phyloP scores from a whole-genome alignment of 345 rosid genomes.

The Syzygium aromaticum region DNA sequence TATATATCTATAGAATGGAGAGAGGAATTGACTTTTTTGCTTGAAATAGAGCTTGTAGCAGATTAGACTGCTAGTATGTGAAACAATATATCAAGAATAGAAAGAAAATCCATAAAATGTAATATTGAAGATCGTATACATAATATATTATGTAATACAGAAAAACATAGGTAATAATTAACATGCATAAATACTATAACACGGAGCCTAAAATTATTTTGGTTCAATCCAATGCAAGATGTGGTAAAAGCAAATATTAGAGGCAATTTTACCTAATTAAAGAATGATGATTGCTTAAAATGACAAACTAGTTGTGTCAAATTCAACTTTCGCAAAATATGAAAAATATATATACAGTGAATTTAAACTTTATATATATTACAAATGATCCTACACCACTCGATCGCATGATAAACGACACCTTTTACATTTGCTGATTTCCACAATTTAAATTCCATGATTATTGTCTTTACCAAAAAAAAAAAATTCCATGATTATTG shows the following conservation, averaged over 20 bases:
- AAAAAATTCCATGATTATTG: too few species aligned
- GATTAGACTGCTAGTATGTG: neutral
- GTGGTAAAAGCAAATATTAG: neutral
- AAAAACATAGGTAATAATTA: neutral
- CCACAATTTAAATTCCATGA: neutral
- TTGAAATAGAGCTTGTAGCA: neutral
- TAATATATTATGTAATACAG: neutral
- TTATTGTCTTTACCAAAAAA: too few species aligned
- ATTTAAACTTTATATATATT: too few species aligned
- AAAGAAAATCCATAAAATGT: neutral
- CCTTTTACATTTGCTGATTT: neutral
- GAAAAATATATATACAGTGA: too few species aligned
- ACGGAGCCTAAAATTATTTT: neutral
- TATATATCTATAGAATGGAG: neutral
- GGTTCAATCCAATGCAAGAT: neutral
- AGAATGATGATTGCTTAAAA: neutral
- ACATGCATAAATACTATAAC: neutral
- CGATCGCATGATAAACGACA: neutral
- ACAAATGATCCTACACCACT: neutral
- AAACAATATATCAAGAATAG: neutral
- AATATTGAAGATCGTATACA: neutral
- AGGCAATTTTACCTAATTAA: neutral
- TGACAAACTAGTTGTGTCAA: neutral
- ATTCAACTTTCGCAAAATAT: too few species aligned
- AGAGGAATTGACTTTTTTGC: neutral